These are phyloP conservation scores for Arthrobotrys entomopaga DNA, from an alignment of 2,329 filamentous ascomycete genomes.

Conservation along the genomic window DNA sequence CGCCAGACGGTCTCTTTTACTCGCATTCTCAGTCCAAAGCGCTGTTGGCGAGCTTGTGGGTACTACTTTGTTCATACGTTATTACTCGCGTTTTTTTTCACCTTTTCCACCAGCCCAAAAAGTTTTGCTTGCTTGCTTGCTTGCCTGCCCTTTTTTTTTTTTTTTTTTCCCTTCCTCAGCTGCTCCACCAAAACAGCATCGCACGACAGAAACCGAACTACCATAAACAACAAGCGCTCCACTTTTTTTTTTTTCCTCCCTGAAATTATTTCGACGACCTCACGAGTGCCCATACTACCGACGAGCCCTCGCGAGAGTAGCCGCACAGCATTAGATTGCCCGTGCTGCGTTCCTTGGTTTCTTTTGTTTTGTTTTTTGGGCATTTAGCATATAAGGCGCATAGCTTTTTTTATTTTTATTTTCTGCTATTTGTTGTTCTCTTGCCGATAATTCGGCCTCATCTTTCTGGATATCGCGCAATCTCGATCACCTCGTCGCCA, in stretches of 20 bases:
- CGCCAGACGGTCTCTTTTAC: constrained; percentile 28
- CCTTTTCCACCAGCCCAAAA: constrained; percentile 32
- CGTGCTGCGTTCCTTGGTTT: neutral
- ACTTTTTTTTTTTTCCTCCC: constrained; percentile 3
- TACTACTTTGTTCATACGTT: too few species aligned
- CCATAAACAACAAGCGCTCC: constrained; percentile 18
- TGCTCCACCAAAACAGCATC: constrained; percentile 54
- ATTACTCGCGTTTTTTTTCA: constrained; percentile 17
- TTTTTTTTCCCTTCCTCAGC: too few species aligned
- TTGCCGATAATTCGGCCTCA: constrained; percentile 32
- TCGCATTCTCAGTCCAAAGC: constrained; percentile 31
- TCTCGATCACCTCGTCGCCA: constrained; percentile 46
- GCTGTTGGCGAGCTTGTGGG: constrained; percentile 4
- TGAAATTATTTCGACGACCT: neutral
- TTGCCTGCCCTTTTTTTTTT: constrained; percentile 48
- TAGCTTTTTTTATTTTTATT: constrained; percentile 13
- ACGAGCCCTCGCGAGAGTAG: constrained; percentile 10
- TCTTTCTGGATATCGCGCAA: constrained; percentile 54
- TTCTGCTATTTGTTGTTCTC: constrained; percentile 7
- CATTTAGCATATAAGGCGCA: constrained; percentile 20
- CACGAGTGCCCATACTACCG: constrained; percentile 4
- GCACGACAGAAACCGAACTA: constrained; percentile 25
- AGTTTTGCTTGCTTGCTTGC: constrained; percentile 36
- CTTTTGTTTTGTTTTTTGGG: neutral
- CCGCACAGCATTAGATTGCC: constrained; percentile 32